phyloP scores from a whole-genome alignment of 2,329 filamentous ascomycete genomes.

The Venturiaceae sp. region DNA sequence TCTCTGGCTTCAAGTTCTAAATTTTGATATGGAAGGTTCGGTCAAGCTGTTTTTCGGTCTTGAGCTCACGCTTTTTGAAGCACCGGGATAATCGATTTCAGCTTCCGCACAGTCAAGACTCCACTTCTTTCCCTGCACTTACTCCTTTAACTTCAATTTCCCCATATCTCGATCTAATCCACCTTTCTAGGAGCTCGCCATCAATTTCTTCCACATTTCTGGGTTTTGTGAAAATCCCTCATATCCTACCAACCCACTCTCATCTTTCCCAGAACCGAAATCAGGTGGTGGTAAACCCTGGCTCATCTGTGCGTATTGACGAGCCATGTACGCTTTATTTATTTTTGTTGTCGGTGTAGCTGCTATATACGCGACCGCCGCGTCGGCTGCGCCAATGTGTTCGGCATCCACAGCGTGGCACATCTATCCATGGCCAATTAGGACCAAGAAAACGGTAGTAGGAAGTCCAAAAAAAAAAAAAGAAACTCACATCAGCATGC shows the following conservation, averaged over 20 bases:
- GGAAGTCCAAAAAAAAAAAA: not conserved
- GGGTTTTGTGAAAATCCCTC: not conserved
- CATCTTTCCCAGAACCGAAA: not conserved
- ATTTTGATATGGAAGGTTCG: too few relatives aligned
- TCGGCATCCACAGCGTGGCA: not conserved
- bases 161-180: too few relatives aligned
- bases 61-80: too few relatives aligned
- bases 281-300: not conserved
- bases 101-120: too few relatives aligned
- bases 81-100: too few relatives aligned
- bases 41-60: too few relatives aligned
- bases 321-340: not conserved
- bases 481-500: slow-evolving; percentile 27
- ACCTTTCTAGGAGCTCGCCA: too few relatives aligned
- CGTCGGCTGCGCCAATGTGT: not conserved
- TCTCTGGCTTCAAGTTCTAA: too few relatives aligned
- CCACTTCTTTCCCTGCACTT: too few relatives aligned
- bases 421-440: not conserved
- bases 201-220: not conserved
- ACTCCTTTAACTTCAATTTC: too few relatives aligned
- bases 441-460: too few relatives aligned
- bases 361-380: not conserved
- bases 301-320: not conserved
- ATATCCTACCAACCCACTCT: not conserved
- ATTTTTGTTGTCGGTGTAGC: not conserved